Conservation (phyloP, 257 asterid species). For the Jacaranda mimosifolia region DNA sequence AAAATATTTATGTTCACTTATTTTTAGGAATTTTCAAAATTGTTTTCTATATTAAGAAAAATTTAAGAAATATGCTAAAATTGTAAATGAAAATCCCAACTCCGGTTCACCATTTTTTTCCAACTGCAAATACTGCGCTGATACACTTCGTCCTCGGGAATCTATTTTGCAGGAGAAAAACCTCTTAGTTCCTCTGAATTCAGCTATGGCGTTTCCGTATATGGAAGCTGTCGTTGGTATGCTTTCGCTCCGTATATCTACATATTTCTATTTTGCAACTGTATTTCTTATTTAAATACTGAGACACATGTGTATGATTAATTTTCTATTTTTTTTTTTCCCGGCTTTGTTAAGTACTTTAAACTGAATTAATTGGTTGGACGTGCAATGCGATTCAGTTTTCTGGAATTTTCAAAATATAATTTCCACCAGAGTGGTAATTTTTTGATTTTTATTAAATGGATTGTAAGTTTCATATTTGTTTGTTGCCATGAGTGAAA, state of each 20-base stretch:
- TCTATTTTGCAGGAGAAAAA: constrained; percentile 10
- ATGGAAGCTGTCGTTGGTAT: constrained; percentile 86
- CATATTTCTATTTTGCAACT: neutral
- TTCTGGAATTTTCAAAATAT: constrained; percentile 14
- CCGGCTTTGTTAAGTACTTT: neutral
- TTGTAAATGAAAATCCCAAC: too few species aligned
- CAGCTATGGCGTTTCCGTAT: constrained; percentile 86
- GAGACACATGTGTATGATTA: too few species aligned
- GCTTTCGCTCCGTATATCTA: constrained; percentile 10
- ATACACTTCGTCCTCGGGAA: neutral
- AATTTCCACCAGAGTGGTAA: neutral
- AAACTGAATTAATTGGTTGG: constrained; percentile 21
- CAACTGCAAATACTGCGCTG: too few species aligned
- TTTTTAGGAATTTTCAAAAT: too few species aligned
- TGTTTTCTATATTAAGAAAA: too few species aligned
- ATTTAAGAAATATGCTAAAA: too few species aligned
- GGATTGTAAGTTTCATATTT: too few species aligned
- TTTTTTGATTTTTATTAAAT: neutral
- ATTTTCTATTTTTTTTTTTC: too few species aligned
- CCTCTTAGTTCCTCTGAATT: neutral
- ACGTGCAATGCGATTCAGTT: constrained; percentile 25
- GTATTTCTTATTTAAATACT: too few species aligned
- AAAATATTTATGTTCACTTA: too few species aligned
- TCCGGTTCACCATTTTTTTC: too few species aligned
- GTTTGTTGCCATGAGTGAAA: neutral